A percentile compares a stretch with the other conserved stretches of the same genome.
These are phyloP conservation scores for Escovopsis sp. DNA, from an alignment of 2,329 filamentous ascomycete genomes.

Conservation along the genomic window DNA sequence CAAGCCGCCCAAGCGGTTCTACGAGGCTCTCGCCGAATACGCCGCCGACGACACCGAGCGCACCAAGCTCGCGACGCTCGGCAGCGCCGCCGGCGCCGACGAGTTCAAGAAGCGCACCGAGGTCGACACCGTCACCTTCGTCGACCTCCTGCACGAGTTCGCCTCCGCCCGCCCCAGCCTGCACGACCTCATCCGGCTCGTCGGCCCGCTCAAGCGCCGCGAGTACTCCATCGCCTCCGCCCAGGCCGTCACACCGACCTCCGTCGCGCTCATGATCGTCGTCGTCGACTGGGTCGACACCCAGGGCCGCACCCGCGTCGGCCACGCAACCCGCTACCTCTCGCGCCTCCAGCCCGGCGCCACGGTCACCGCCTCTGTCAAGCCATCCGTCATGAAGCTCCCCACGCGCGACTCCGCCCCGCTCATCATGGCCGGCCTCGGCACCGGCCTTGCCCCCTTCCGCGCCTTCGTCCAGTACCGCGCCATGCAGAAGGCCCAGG, in stretches of 20 bases:
- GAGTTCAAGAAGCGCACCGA: conserved; percentile 90
- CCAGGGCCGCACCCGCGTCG: conserved; percentile 73
- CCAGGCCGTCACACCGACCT: conserved; percentile 80
- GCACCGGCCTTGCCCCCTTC: conserved; percentile 96
- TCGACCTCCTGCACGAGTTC: conserved; percentile 82
- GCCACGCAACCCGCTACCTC: conserved; percentile 86
- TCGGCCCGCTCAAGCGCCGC: conserved; percentile 82
- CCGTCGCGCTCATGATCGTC: conserved; percentile 91
- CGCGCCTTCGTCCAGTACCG: conserved; percentile 97
- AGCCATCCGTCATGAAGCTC: conserved; percentile 99
- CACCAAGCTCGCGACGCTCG: conserved; percentile 62
- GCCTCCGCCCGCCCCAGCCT: conserved; percentile 75
- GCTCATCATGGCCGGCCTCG: conserved; percentile 98
- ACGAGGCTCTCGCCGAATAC: conserved; percentile 78
- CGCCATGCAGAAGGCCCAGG: conserved; percentile 93
- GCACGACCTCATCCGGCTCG: conserved; percentile 75
- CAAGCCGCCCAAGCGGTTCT: conserved; percentile 93
- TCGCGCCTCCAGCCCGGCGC: conserved; percentile 59
- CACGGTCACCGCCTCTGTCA: conserved; percentile 80
- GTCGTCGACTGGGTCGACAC: conserved; percentile 92
- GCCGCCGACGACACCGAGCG: conserved; percentile 71
- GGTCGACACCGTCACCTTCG: conserved; percentile 80
- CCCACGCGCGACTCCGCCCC: conserved; percentile 74
- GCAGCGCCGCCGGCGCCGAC: conserved; percentile 60
- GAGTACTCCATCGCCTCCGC: conserved; percentile 99